Evolutionary conservation across 495 filamentous ascomycete genomes (phyloP).

Genomic region (Poronia punctata): DNA sequence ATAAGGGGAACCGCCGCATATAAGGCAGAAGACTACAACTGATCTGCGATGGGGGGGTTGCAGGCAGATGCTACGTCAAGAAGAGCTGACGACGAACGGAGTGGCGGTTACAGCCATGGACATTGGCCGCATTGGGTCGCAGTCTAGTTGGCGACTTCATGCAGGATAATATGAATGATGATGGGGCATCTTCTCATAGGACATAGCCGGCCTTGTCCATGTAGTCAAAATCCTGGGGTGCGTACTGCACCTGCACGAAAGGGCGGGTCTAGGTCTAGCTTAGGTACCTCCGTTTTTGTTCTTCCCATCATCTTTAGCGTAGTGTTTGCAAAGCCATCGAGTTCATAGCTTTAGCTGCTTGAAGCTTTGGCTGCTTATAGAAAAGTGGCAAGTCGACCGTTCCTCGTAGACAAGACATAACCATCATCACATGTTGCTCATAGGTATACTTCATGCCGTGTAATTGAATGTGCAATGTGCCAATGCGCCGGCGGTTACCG

Average conservation of each 20-base stretch:
- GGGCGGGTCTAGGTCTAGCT: too few relatives aligned
- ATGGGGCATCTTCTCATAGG: slow-evolving; percentile 26
- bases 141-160: slow-evolving; percentile 20
- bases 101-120: too few relatives aligned
- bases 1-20: background rate
- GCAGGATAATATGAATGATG: slow-evolving; percentile 22
- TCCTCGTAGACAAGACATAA: too few relatives aligned
- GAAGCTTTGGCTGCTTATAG: slow-evolving; percentile 6
- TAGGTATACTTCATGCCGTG: slow-evolving; percentile 4
- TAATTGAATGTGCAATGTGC: background rate
- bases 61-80: background rate
- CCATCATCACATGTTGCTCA: background rate
- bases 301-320: background rate
- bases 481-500: background rate
- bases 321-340: slow-evolving; percentile 4
- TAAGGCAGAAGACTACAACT: slow-evolving; percentile 5
- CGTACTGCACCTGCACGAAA: slow-evolving; percentile 17
- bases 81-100: slow-evolving; percentile 6
- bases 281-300: background rate
- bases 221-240: slow-evolving; percentile 17
- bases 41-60: slow-evolving; percentile 15
- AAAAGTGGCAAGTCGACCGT: slow-evolving; percentile 5
- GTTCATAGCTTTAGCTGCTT: slow-evolving; percentile 4
- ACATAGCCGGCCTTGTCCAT: background rate
- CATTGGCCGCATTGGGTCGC: slow-evolving; percentile 10